Base-by-base conservation (phyloP, 768 basidiomycete genomes). In the Boletus rufocinnamomeus region DNA sequence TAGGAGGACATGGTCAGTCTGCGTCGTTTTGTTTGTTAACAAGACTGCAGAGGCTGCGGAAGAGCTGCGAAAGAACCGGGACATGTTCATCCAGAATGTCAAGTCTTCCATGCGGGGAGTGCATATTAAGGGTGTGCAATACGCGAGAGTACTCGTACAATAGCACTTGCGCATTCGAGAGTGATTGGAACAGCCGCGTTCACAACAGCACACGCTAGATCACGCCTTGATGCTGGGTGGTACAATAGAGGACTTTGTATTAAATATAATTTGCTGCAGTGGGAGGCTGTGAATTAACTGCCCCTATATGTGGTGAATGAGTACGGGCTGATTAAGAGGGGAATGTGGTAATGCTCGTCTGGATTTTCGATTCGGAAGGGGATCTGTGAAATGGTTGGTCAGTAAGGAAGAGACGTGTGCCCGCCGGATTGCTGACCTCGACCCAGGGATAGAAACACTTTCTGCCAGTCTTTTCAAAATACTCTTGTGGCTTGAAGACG, bases 261-360 rank as follows among this genome's bases (percentile, higher is more conserved):
- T 53, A 35, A 51, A 32, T 51, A 62, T 50, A 50, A 59, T 57
- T 57, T n/a, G 28, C 27, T 44, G 43, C 44, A n/a, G 17, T n/a
- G 23, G 19, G 19, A 25, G 38, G 32, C 8, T 6, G 16, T 13
- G 30, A 34, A 67, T 72, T 66, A 93, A 73, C 91, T 95, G n/a
- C 95, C 95, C 61, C 93, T 80, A 70, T 96, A 97, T 7, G 95
- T 95, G 16, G 94, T 95, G 71, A 86, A 97, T 4, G 89, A 90
- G 73, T 88, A 93, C 6, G 94, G 93, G 70, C 91, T 95, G 67
- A 96, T 87, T 16, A 97, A 74, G n/a, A 97, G 77, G 0, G 95
- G 95, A 52, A 97, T 86, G 64, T 97, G 95, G 69, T 95, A 88
- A 66, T 96, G 93, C 66, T 95, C 89, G 52, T 81, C 71, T 8